Conservation (phyloP, 75 land plant genomes). For the Cunninghamia lanceolata region DNA sequence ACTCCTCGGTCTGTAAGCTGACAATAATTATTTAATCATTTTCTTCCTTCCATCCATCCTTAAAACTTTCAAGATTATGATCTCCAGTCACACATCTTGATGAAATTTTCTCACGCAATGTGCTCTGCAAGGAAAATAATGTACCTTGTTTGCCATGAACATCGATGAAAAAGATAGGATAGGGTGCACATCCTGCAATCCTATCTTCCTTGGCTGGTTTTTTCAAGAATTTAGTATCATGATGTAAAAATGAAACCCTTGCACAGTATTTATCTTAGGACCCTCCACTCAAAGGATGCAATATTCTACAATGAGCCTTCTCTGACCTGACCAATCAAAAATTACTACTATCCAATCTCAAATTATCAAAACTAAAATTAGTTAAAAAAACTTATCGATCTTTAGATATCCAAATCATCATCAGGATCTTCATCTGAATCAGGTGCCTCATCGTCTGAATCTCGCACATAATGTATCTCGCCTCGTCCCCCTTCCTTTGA, state of each 20-base stretch:
- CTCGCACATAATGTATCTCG: constrained; percentile 85
- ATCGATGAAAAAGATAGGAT: neutral
- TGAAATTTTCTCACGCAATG: neutral
- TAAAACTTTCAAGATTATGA: neutral
- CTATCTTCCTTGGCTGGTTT: neutral
- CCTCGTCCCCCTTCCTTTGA: constrained; percentile 34
- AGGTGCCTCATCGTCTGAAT: constrained; percentile 90
- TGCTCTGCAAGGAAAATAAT: neutral
- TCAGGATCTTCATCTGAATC: constrained; percentile 99
- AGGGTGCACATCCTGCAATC: neutral
- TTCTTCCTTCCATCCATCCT: neutral
- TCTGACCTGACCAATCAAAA: neutral
- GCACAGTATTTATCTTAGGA: neutral
- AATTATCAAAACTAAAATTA: neutral
- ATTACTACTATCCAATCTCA: neutral
- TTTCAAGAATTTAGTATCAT: neutral
- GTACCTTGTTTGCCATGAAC: neutral
- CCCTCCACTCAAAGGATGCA: neutral
- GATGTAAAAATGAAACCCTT: neutral
- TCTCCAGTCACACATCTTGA: neutral
- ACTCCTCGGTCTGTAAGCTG: neutral
- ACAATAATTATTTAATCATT: neutral
- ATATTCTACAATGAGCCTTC: neutral
- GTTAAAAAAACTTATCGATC: neutral
- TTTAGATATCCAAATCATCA: constrained; percentile 90